Percentiles rank a stretch among this genome's conserved stretches.
Conservation (phyloP, 2,329 filamentous ascomycete genomes). For the Tothia fuscella region DNA sequence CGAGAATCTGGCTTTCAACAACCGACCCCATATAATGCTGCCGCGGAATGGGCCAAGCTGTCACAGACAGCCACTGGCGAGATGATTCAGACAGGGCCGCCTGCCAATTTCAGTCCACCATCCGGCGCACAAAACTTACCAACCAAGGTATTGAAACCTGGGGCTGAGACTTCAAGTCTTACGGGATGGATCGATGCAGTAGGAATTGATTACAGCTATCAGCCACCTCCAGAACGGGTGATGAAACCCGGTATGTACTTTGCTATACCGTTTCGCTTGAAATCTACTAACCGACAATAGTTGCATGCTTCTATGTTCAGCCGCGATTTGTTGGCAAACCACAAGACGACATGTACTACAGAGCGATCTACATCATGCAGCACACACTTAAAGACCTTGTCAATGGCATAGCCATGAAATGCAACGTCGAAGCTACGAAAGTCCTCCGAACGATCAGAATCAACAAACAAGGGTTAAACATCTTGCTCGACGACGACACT, state of each 20-base stretch:
- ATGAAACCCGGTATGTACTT: slow-evolving; percentile 50
- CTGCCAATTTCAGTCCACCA: background rate
- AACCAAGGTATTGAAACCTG: slow-evolving; percentile 41
- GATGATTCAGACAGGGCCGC: slow-evolving; percentile 17
- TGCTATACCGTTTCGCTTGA: slow-evolving; percentile 10
- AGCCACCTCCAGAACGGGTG: slow-evolving; percentile 59
- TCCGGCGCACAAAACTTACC: slow-evolving; percentile 33
- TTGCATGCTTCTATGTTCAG: slow-evolving; percentile 83
- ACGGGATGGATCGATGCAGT: slow-evolving; percentile 83
- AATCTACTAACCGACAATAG: slow-evolving; percentile 25
- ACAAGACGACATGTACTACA: slow-evolving; percentile 53
- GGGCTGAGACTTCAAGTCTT: slow-evolving; percentile 49
- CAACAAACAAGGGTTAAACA: slow-evolving; percentile 61
- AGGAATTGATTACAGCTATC: slow-evolving; percentile 78
- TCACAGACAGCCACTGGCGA: slow-evolving; percentile 43
- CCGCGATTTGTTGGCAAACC: slow-evolving; percentile 37
- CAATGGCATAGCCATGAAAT: slow-evolving; percentile 62
- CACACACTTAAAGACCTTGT: slow-evolving; percentile 66
- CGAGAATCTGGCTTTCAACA: slow-evolving; percentile 30
- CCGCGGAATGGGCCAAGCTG: slow-evolving; percentile 47
- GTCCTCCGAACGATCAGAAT: slow-evolving; percentile 62
- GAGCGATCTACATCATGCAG: slow-evolving; percentile 73
- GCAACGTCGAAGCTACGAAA: slow-evolving; percentile 60
- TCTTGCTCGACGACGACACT: slow-evolving; percentile 85
- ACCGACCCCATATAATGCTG: slow-evolving; percentile 30